Conservation (phyloP, 2,329 filamentous ascomycete species). For the Pseudofabraea citricarpa region DNA sequence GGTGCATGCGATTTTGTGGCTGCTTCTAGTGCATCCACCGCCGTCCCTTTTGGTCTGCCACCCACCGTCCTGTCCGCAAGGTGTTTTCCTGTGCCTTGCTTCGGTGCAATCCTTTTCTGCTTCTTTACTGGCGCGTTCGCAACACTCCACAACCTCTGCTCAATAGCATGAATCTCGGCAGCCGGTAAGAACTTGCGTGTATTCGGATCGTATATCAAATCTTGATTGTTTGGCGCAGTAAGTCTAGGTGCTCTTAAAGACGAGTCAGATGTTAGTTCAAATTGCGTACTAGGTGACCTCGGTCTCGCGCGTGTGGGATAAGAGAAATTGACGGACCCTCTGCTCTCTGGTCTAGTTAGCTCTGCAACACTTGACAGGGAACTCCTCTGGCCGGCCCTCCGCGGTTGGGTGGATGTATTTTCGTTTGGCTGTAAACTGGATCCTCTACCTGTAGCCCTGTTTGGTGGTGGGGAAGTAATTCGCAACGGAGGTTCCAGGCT, state of each 20-base stretch:
- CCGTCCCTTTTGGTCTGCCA: conserved; percentile 44
- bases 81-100: conserved; percentile 33
- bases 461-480: conserved; percentile 25
- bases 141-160: conserved; percentile 36
- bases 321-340: conserved; percentile 48
- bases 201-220: conserved; percentile 60
- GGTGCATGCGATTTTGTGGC: conserved; percentile 3
- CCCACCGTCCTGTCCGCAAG: conserved; percentile 47
- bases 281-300: conserved; percentile 21
- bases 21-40: conserved; percentile 32
- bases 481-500: conserved; percentile 34
- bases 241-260: conserved; percentile 22
- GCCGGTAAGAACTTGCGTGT: conserved; percentile 57
- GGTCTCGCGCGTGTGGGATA: conserved; percentile 37
- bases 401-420: conserved; percentile 9
- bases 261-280: conserved; percentile 26
- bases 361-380: conserved; percentile 32
- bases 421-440: conserved; percentile 21
- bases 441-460: conserved; percentile 22
- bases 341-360: conserved; percentile 31
- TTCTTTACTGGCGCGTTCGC: conserved; percentile 34
- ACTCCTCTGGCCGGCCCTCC: conserved; percentile 18
- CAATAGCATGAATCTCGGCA: conserved; percentile 36
- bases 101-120: conserved; percentile 29
- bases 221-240: conserved; percentile 31